Evolutionary conservation across 2,329 filamentous ascomycete species (phyloP).

Genomic region (Cryphonectria japonica): DNA sequence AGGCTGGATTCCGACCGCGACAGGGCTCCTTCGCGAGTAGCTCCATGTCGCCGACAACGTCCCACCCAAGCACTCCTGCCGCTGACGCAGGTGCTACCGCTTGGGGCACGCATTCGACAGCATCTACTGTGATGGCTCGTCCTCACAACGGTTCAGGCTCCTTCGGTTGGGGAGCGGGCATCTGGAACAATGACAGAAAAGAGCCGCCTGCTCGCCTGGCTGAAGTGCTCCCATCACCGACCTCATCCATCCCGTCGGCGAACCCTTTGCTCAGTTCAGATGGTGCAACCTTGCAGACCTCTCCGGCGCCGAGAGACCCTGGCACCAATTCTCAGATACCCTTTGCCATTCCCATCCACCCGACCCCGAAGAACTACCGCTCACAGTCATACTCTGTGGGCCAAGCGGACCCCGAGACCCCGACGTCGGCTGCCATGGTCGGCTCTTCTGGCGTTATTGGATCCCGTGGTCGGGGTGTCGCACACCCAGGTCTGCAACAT

Average conservation of each 20-base stretch:
- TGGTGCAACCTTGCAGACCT: constrained; percentile 50
- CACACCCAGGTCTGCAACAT: constrained; percentile 74
- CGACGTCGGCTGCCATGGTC: constrained; percentile 44
- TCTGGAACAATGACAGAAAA: constrained; percentile 80
- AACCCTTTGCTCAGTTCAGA: constrained; percentile 56
- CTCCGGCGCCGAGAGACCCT: constrained; percentile 56
- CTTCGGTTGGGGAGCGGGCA: constrained; percentile 78
- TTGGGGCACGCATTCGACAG: constrained; percentile 59
- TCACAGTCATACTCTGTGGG: constrained; percentile 97
- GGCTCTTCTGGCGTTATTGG: constrained; percentile 53
- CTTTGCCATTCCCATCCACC: constrained; percentile 85
- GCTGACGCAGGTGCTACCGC: constrained; percentile 60
- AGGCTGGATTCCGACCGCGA: constrained; percentile 63
- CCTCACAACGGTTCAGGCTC: constrained; percentile 49
- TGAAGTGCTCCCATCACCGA: constrained; percentile 77
- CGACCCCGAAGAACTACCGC: constrained; percentile 88
- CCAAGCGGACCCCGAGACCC: constrained; percentile 74
- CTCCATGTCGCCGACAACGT: constrained; percentile 77
- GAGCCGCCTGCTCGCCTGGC: constrained; percentile 74
- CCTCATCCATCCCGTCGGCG: constrained; percentile 57
- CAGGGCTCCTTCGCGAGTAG: constrained; percentile 78
- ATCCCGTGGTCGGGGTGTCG: constrained; percentile 55
- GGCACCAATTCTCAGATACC: constrained; percentile 70
- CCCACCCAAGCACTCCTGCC: constrained; percentile 80
- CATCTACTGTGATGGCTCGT: constrained; percentile 53